phyloP scores from a whole-genome alignment of 2,329 filamentous ascomycete species.

The Tolypocladium nubicola region DNA sequence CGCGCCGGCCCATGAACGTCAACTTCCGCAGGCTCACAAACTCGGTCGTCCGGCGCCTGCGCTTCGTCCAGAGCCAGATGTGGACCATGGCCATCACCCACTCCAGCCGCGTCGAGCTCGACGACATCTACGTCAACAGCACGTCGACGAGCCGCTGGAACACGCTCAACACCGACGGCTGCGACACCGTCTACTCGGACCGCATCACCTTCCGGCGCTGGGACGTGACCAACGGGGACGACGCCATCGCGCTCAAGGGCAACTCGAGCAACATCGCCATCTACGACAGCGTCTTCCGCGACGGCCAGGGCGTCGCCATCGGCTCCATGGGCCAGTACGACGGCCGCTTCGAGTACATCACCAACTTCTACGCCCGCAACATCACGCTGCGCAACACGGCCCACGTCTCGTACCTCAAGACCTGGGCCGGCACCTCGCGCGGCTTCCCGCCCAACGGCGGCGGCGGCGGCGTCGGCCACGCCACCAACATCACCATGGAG shows the following conservation, averaged over 20 bases:
- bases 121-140: constrained; percentile 44
- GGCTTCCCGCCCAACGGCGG: constrained; percentile 48
- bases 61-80: constrained; percentile 49
- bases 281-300: constrained; percentile 35
- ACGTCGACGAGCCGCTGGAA: constrained; percentile 21
- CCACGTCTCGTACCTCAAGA: constrained; percentile 45
- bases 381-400: constrained; percentile 33
- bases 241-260: constrained; percentile 41
- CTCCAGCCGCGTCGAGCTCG: constrained; percentile 32
- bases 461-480: constrained; percentile 39
- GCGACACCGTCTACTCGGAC: constrained; percentile 41
- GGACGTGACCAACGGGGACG: constrained; percentile 41
- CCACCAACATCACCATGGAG: constrained; percentile 19
- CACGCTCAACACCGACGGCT: constrained; percentile 30
- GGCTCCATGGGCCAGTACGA: constrained; percentile 47
- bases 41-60: constrained; percentile 34
- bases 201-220: constrained; percentile 40
- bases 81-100: constrained; percentile 46
- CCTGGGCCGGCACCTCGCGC: constrained; percentile 41
- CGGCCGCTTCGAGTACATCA: constrained; percentile 34
- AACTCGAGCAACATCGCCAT: constrained; percentile 45
- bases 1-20: constrained; percentile 41
- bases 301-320: constrained; percentile 42
- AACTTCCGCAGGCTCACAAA: constrained; percentile 32
- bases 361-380: constrained; percentile 36